Base-by-base conservation (phyloP, 176 grass and related monocot genomes). In the Triticum urartu region DNA sequence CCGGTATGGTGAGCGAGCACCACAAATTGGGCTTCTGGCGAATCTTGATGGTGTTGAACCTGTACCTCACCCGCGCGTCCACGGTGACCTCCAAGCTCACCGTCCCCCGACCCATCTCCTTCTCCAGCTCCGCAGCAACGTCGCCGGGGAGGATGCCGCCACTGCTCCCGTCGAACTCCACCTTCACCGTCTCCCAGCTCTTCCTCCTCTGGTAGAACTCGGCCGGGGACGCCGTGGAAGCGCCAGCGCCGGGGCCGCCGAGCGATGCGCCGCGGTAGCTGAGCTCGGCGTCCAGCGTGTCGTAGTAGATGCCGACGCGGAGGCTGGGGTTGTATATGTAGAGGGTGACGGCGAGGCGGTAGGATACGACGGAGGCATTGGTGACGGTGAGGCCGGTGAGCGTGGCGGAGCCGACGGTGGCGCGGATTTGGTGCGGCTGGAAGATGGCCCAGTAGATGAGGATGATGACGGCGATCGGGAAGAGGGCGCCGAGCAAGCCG, bases 251-350 rank as follows among this genome's bases (percentile, higher is more conserved):
- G 88, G 78, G 14, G 67, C 36, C 71, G 68, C 84, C 73, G 20
- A 92, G 78, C 6, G 59, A 64, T 33, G 66, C 64, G 84, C 80
- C 93, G 20, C 32, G 26, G 17, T 82, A 75, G 1, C 81, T 86
- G 85, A 91, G 89, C 67, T 64, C 34, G 28, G 83, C 71, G 47
- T 83, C 47, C 14, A 94, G 76, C 64, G 79, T 21, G 88, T 94
- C 92, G 79, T 94, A 94, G 87, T 94, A 93, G 79, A 97, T 87
- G 74, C 73, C 79, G 18, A 91, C 68, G 83, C 79, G 84, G 69
- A 66, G 70, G 89, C 91, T 91, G 35, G 92, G 92, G 79, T 97
- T 97, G 84, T 79, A 81, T 22, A 92, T 50, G 38, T 12, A 14
- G 15, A 97, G 84, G 11, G 2, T 84, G 72, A 85, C 79, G 56